phyloP scores from a whole-genome alignment of 2,329 filamentous ascomycete species.

The Botrytis squamosa region DNA sequence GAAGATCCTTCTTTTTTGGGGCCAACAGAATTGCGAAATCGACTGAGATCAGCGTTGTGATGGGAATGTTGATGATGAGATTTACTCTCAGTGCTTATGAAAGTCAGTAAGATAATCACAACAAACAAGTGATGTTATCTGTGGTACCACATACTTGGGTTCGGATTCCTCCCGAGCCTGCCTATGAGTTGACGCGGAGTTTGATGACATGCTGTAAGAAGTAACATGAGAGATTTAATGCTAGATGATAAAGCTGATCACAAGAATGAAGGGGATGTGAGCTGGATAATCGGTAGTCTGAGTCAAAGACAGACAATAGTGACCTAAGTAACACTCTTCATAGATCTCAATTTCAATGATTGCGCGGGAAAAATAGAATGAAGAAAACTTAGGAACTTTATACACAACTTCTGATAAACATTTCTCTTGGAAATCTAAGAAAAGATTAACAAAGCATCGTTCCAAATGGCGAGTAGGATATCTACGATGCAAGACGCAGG shows the following conservation, averaged over 20 bases:
- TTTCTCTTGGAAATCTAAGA: not conserved
- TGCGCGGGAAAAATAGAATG: too few species aligned
- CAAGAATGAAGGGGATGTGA: not conserved
- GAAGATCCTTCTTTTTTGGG: not conserved
- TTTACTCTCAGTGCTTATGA: not conserved
- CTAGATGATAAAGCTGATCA: not conserved
- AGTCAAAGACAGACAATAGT: not conserved
- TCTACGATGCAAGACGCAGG: not conserved
- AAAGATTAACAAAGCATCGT: not conserved
- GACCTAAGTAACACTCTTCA: not conserved
- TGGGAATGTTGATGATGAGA: not conserved
- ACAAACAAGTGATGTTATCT: not conserved
- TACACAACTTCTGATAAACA: not conserved
- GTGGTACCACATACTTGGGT: conserved; percentile 8
- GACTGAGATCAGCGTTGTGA: not conserved
- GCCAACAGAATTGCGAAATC: not conserved
- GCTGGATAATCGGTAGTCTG: not conserved
- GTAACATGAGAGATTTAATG: not conserved
- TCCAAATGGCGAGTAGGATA: not conserved
- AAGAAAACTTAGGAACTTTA: not conserved
- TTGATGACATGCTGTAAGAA: conserved; percentile 7
- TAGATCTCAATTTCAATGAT: not conserved
- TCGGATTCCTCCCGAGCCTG: not conserved
- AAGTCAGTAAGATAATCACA: conserved; percentile 1
- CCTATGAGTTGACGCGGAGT: not conserved